Conservation (phyloP, 1,284 basidiomycete genomes). For the Fomitiporia mediterranea region DNA sequence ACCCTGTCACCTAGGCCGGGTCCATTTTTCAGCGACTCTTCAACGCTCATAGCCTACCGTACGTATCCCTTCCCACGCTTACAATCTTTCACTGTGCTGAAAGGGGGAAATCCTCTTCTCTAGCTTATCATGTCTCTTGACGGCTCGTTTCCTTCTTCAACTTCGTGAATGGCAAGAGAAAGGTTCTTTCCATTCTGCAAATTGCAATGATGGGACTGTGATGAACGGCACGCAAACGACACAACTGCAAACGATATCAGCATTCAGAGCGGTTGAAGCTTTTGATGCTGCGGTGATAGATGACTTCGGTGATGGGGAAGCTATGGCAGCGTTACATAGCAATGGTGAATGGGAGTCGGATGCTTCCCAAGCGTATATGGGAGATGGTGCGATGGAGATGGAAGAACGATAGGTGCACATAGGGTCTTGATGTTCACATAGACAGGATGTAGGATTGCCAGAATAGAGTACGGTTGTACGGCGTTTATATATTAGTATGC, state of each 20-base stretch:
- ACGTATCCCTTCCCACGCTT: too few relatives aligned
- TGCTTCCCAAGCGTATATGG: not conserved
- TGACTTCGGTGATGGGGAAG: constrained; percentile 2
- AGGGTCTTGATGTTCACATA: too few relatives aligned
- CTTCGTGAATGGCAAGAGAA: constrained; percentile 6
- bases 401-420: not conserved
- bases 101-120: not conserved
- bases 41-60: not conserved
- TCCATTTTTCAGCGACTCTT: not conserved
- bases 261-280: not conserved
- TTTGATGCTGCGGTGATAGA: not conserved
- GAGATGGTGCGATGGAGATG: not conserved
- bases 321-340: not conserved
- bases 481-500: too few relatives aligned
- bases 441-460: too few relatives aligned
- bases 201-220: not conserved
- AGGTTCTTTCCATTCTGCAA: too few relatives aligned
- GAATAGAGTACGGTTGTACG: too few relatives aligned
- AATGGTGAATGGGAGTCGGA: not conserved
- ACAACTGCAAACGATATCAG: not conserved
- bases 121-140: constrained; percentile 5
- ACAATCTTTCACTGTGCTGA: not conserved
- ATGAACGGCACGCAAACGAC: not conserved
- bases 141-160: not conserved
- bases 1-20: not conserved